Conservation (phyloP, 495 filamentous ascomycete genomes). For the Daldinia vernicosa region DNA sequence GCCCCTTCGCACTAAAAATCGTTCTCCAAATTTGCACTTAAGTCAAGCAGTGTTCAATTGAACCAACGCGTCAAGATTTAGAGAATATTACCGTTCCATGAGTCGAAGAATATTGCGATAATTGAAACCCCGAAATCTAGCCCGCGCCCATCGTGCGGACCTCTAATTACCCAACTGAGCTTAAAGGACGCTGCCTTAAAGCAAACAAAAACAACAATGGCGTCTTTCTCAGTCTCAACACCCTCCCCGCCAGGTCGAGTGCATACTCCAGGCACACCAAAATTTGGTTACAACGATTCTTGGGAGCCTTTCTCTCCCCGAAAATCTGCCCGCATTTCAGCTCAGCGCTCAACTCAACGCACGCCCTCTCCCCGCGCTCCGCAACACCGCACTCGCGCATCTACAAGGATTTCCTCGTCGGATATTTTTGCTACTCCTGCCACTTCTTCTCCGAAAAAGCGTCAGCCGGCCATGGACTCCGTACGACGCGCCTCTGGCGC, state of each 20-base stretch:
- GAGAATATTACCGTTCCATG: not conserved
- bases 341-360: conserved; percentile 50
- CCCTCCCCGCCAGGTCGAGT: conserved; percentile 69
- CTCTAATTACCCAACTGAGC: not conserved
- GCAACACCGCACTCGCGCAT: conserved; percentile 45
- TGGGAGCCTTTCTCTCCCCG: conserved; percentile 75
- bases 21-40: not conserved
- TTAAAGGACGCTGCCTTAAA: not conserved
- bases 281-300: conserved; percentile 72
- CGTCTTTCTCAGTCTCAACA: conserved; percentile 58
- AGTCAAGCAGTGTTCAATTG: not conserved
- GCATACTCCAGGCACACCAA: conserved; percentile 76
- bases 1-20: not conserved
- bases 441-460: conserved; percentile 64
- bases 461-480: conserved; percentile 45
- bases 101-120: conserved; percentile 1
- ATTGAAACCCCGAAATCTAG: not conserved
- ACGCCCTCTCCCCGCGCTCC: conserved; percentile 57
- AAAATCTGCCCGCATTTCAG: conserved; percentile 63
- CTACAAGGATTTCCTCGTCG: conserved; percentile 45
- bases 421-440: conserved; percentile 53
- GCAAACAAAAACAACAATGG: conserved; percentile 35
- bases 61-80: not conserved
- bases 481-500: conserved; percentile 53
- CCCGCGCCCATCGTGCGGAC: not conserved